Conservation (phyloP, 805 yeast species). For the Wickerhamiella brachini region DNA sequence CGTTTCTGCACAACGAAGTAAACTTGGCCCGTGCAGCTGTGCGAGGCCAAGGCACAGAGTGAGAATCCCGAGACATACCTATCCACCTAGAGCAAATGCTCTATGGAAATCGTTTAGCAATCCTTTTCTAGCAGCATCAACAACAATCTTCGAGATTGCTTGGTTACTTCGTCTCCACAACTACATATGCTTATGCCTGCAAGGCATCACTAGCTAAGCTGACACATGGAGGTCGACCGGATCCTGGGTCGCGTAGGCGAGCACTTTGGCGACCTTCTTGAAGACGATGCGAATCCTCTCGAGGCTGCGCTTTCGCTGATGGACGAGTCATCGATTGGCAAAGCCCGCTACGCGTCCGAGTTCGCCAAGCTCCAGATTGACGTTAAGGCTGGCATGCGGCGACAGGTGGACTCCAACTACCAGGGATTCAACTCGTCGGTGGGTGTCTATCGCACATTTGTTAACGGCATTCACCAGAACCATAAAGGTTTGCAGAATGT, state of each 20-base stretch:
- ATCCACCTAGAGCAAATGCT: too few relatives aligned
- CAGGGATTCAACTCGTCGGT: slow-evolving; percentile 76
- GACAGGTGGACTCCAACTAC: slow-evolving; percentile 47
- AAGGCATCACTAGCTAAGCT: neutral
- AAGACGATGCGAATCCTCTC: slow-evolving; percentile 58
- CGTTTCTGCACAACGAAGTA: slow-evolving; percentile 1
- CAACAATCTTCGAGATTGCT: too few relatives aligned
- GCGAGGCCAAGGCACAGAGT: neutral
- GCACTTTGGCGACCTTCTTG: slow-evolving; percentile 28
- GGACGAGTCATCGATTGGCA: slow-evolving; percentile 83
- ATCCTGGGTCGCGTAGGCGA: slow-evolving; percentile 11
- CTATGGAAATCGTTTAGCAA: too few relatives aligned
- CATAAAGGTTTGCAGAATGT: slow-evolving; percentile 42
- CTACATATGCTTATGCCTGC: too few relatives aligned
- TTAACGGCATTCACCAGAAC: slow-evolving; percentile 48
- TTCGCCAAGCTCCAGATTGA: slow-evolving; percentile 47
- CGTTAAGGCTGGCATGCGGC: slow-evolving; percentile 44
- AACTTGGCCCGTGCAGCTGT: slow-evolving; percentile 1
- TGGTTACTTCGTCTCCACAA: too few relatives aligned
- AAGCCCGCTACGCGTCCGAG: slow-evolving; percentile 58
- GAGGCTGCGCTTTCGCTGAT: slow-evolving; percentile 71
- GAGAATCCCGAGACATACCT: too few relatives aligned
- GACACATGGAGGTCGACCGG: slow-evolving; percentile 10
- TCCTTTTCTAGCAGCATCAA: too few relatives aligned
- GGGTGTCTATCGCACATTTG: slow-evolving; percentile 67